Percentiles rank a stretch among this genome's conserved stretches.
These are phyloP conservation scores for Talaromyces rugulosus DNA, from an alignment of 2,329 filamentous ascomycete genomes.

Conservation along the genomic window DNA sequence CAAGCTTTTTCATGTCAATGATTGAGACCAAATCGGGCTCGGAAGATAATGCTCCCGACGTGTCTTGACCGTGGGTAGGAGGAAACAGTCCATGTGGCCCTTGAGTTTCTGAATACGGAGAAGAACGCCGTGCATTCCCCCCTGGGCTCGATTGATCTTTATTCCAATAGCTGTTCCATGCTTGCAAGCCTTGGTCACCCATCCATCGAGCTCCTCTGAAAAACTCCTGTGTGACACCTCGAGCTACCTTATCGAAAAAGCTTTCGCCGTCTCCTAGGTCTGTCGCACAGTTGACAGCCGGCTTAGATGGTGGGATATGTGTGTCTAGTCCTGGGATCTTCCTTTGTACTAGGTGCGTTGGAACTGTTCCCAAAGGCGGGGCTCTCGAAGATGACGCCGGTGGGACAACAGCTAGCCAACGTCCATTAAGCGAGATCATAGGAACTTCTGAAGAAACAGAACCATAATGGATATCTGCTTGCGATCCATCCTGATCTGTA, in stretches of 20 bases:
- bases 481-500: conserved; percentile 41
- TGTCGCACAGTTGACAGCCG: conserved; percentile 40
- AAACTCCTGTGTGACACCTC: conserved; percentile 48
- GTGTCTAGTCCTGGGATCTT: conserved; percentile 40
- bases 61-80: conserved; percentile 43
- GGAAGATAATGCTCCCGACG: conserved; percentile 27
- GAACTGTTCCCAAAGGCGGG: conserved; percentile 40
- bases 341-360: conserved; percentile 27
- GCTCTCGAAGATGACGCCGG: conserved; percentile 35
- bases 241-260: conserved; percentile 44
- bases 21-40: conserved; percentile 45
- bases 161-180: conserved; percentile 50
- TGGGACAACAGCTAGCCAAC: conserved; percentile 45
- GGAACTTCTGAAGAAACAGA: conserved; percentile 29
- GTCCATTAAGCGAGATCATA: conserved; percentile 40
- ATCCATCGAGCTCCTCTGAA: conserved; percentile 47
- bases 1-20: conserved; percentile 42
- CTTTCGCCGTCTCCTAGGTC: conserved; percentile 46
- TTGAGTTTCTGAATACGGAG: conserved; percentile 24
- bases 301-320: conserved; percentile 38
- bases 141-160: conserved; percentile 32
- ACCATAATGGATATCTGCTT: conserved; percentile 33
- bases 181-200: conserved; percentile 46
- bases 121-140: conserved; percentile 26
- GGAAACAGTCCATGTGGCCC: conserved; percentile 38